A percentile compares a stretch with the other conserved stretches of the same genome.
phyloP scores from a whole-genome alignment of 2,329 filamentous ascomycete genomes.

The Nannizziopsis arthrosporioides region DNA sequence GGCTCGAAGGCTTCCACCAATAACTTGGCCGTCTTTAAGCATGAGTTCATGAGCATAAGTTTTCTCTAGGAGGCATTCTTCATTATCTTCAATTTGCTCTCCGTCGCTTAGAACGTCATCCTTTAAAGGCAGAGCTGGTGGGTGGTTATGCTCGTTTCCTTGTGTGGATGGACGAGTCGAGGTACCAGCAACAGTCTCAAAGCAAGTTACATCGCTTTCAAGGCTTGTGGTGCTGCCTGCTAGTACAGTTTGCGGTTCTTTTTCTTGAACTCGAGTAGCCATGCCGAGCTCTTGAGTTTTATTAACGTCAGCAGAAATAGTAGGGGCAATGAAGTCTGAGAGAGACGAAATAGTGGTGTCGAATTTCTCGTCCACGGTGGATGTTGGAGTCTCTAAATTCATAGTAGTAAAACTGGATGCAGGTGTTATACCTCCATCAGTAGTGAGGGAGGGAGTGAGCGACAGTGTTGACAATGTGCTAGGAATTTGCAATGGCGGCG shows the following conservation, averaged over 20 bases:
- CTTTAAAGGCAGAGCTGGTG: constrained; percentile 53
- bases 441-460: constrained; percentile 22
- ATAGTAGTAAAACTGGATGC: constrained; percentile 33
- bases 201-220: constrained; percentile 70
- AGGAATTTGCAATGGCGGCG: constrained; percentile 38
- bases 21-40: constrained; percentile 91
- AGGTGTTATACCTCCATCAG: constrained; percentile 26
- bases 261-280: constrained; percentile 4
- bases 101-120: constrained; percentile 50
- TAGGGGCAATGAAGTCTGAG: constrained; percentile 12
- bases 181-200: constrained; percentile 61
- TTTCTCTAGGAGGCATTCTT: constrained; percentile 76
- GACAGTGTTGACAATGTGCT: constrained; percentile 26
- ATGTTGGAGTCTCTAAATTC: constrained; percentile 22
- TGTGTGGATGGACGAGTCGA: constrained; percentile 3
- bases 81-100: constrained; percentile 68
- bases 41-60: constrained; percentile 86
- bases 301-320: constrained; percentile 14
- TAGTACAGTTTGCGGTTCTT: constrained; percentile 36
- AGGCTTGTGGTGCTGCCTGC: constrained; percentile 64
- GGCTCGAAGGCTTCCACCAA: constrained; percentile 78
- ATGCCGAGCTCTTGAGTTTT: constrained; percentile 1
- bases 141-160: constrained; percentile 34
- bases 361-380: constrained; percentile 18
- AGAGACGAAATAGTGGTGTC: constrained; percentile 13